Base-by-base conservation (phyloP, 176 grass and related monocot genomes). In the Luzula sylvatica region DNA sequence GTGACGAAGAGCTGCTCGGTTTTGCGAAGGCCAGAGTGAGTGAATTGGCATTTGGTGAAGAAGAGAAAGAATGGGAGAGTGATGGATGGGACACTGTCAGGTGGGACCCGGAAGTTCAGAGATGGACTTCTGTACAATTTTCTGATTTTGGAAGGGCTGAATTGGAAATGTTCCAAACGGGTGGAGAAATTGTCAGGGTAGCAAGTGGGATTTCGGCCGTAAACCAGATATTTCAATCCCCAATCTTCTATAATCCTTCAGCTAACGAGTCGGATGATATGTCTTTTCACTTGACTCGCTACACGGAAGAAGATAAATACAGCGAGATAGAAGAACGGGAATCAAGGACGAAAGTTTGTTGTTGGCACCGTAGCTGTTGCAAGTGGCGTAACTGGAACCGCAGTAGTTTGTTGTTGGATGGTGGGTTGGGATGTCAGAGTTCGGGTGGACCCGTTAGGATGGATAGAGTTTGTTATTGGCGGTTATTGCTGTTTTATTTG, bases 81-180 rank as follows among this genome's bases (percentile, higher is more conserved):
- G 72, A 68, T 42, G 73, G 65, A 9, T 76, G 73, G 73, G 65
- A 41, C 38, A 67, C 43, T 29, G 65, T 76, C 38, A 76, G 73
- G 55, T 46, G 40, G 9, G 65, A 21, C 25, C 47, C 20, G 23
- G 20, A 59, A 16, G 27, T 0, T 23, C 15, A 74, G 51, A 38
- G 22, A 56, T 28, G 50, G 38, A 22, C 41, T 8, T 6, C 1
- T 20, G 27, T 14, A 0, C 32, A 56, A 69, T n/a, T 46, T 17
- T 46, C 23, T 1, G 12, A 32, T 26, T 46, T 46, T 46, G 3
- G 3, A 17, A 69, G 65, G 50, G 38, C 20, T 5, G 11, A 23
- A 29, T 20, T 20, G 60, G 60, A 50, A 50, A 64, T 15, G 18
- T 15, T 15, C 16, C 20, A 64, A 48, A 64, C 20, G 24, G 15